Conservation (phyloP, 495 filamentous ascomycete genomes). For the Penicillium canescens region DNA sequence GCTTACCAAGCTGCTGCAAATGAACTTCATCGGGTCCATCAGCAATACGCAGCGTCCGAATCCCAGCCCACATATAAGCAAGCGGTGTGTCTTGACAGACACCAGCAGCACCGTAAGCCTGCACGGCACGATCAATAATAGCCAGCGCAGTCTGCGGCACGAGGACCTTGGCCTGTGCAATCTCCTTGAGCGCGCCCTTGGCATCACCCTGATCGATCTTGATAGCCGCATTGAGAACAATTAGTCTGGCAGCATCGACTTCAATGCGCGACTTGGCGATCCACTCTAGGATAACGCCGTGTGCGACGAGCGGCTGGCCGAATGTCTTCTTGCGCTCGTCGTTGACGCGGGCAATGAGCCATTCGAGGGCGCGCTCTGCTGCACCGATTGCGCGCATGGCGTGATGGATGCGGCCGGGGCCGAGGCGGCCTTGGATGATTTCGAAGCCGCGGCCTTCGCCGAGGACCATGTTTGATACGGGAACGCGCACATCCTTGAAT, state of each 20-base stretch:
- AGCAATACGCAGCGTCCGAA: slow-evolving; percentile 79
- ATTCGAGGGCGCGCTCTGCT: slow-evolving; percentile 80
- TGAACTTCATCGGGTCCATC: slow-evolving; percentile 96
- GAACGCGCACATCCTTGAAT: slow-evolving; percentile 84
- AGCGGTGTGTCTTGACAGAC: slow-evolving; percentile 90
- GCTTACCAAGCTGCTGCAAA: slow-evolving; percentile 82
- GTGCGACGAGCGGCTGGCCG: slow-evolving; percentile 73
- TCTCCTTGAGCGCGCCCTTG: slow-evolving; percentile 79
- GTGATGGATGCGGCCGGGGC: slow-evolving; percentile 91
- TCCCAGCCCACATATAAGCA: slow-evolving; percentile 81
- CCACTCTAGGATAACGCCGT: slow-evolving; percentile 93
- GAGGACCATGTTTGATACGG: slow-evolving; percentile 74
- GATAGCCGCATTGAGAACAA: slow-evolving; percentile 87
- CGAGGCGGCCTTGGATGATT: slow-evolving; percentile 91
- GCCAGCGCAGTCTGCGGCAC: slow-evolving; percentile 74
- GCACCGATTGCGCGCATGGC: slow-evolving; percentile 89
- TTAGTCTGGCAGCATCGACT: slow-evolving; percentile 81
- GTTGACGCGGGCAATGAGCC: slow-evolving; percentile 87
- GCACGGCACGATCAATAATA: slow-evolving; percentile 85
- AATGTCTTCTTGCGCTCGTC: slow-evolving; percentile 85
- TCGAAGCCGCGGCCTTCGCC: slow-evolving; percentile 94
- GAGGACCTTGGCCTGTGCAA: slow-evolving; percentile 84
- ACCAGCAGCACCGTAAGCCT: slow-evolving; percentile 82
- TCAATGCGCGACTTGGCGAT: slow-evolving; percentile 86
- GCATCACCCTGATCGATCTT: slow-evolving; percentile 83